Evolutionary conservation across 805 yeast species (phyloP).

Genomic region (Kodamaea kaohsiungensis): DNA sequence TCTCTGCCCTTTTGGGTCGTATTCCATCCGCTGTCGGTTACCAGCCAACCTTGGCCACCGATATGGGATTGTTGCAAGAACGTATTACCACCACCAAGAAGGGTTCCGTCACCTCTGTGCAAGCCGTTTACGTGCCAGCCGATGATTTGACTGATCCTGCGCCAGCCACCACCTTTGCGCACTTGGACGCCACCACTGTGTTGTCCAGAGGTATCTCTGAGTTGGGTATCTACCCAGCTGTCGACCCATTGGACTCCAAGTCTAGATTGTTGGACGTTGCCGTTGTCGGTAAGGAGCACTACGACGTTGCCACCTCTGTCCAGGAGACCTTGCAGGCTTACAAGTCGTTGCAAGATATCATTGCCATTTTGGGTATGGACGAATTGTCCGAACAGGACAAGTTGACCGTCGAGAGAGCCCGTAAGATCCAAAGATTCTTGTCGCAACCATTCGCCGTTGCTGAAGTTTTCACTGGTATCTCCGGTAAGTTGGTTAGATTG

Average conservation of each 20-base stretch:
- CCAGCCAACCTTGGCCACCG: constrained; percentile 99
- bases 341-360: constrained; percentile 99
- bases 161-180: constrained; percentile 99
- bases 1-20: constrained; percentile 99
- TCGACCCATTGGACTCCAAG: constrained; percentile 99
- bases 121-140: constrained; percentile 99
- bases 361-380: constrained; percentile 99
- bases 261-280: constrained; percentile 97
- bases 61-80: constrained; percentile 99
- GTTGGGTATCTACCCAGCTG: constrained; percentile 99
- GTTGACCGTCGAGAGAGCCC: constrained; percentile 99
- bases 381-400: constrained; percentile 98
- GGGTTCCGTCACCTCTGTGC: constrained; percentile 99
- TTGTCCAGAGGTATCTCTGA: constrained; percentile 99
- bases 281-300: constrained; percentile 98
- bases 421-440: constrained; percentile 99
- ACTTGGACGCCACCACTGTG: constrained; percentile 99
- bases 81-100: constrained; percentile 99
- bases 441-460: constrained; percentile 99
- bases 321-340: constrained; percentile 99
- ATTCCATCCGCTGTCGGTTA: constrained; percentile 99
- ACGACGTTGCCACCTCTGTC: constrained; percentile 89
- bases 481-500: constrained; percentile 96
- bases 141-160: constrained; percentile 99
- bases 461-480: constrained; percentile 99